Conservation (phyloP, 78 protist species). For the Polysphondylium violaceum region DNA sequence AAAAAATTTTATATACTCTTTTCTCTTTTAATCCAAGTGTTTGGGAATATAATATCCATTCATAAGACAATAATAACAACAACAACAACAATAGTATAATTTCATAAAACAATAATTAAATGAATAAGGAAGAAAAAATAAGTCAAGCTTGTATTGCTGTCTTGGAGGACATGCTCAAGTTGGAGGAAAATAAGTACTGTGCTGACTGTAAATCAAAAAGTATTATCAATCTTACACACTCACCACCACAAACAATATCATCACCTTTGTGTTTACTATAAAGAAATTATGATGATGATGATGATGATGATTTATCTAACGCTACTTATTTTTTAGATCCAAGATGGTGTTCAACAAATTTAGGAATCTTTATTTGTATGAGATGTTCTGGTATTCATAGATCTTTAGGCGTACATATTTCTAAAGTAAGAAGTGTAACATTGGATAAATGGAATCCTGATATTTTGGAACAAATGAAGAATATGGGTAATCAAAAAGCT, state of each 20-base stretch:
- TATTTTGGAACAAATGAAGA: conserved; percentile 76
- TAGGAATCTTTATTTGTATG: conserved; percentile 88
- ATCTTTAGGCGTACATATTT: conserved; percentile 88
- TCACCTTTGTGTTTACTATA: too few species aligned
- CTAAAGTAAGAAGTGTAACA: conserved; percentile 84
- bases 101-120: too few species aligned
- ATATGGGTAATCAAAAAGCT: conserved; percentile 81
- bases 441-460: conserved; percentile 83
- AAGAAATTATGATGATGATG: too few species aligned
- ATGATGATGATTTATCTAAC: neutral
- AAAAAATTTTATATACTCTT: too few species aligned
- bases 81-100: neutral
- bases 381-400: conserved; percentile 91
- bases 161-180: conserved; percentile 48
- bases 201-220: conserved; percentile 81
- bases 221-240: neutral
- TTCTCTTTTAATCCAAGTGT: too few species aligned
- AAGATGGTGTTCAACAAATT: conserved; percentile 87
- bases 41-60: neutral
- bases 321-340: conserved; percentile 36
- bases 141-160: conserved; percentile 39
- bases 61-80: neutral
- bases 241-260: neutral
- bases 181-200: conserved; percentile 69
- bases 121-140: conserved; percentile 41